Base-by-base conservation (phyloP, 2,329 filamentous ascomycete species). In the Canariomyces notabilis region DNA sequence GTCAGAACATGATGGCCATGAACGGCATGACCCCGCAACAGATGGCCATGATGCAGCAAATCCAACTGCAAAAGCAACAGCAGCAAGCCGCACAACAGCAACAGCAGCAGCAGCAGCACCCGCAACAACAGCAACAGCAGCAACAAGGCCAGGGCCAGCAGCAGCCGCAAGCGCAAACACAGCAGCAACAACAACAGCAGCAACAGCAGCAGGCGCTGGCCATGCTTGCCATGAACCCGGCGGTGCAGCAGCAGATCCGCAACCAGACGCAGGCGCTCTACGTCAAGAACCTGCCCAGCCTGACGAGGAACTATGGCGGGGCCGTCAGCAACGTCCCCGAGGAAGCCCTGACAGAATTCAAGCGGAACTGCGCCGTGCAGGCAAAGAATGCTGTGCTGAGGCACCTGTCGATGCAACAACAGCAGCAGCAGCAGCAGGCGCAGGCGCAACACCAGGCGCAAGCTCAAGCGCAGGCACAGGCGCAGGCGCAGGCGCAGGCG, bases 321-420 rank as follows among this genome's bases (percentile, higher is more conserved):
- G 46, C 55, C 2, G 46, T 59, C 4, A 67, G 71, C 18, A 67
- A 69, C 22, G 70, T 79, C 3, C 76, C 77, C 0, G 62, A 56
- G 0, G 75, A 79, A 0, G 42, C 66, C 1, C 46, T 72, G 21
- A 67, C 73, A 0, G 67, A 65, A 23, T 69, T 77, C 21, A 76
- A 73, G 58, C 57, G 63, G 15, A 53, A 56, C 1, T 77, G 74
- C 21, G 35, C 64, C 3, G 31, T 49, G 0, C 67, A 66, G 48
- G 74, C 74, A 1, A 64, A 63, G 34, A 56, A n/a, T n/a, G n/a
- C 55, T 11, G 39, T 63, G n/a, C 49, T 71, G 1, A 57, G 68
- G 33, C 59, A 63, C 15, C 38, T 48, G n/a, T 48, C 59, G n/a
- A 48, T 51, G 31, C 18, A 44, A 18, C n/a, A 15, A 26, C 6